Base-by-base conservation (phyloP, 257 asterid species). In the Primulina huaijiensis region DNA sequence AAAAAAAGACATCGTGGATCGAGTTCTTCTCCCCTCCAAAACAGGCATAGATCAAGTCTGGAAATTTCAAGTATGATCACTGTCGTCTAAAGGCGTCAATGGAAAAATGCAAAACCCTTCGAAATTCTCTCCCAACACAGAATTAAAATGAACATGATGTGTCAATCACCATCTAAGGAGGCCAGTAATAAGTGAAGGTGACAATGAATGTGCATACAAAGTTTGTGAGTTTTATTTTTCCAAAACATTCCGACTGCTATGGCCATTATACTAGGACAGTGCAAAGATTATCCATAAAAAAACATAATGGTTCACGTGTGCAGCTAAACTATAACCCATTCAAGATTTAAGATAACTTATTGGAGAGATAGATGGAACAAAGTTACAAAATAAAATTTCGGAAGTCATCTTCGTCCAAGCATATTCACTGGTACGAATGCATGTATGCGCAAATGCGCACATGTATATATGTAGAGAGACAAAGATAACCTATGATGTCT, bases 401-500 rank as follows among this genome's bases (percentile, higher is more conserved):
- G 8, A 43, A 43, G 52, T 43, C 12, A 43, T 43, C 53, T 43
- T 43, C 53, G 12, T 11, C 53, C 53, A 43, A 11, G 53, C 6
- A 43, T 43, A 11, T 43, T 43, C n/a, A 43, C n/a, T 11, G n/a
- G 21, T 21, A 11, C 23, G 50, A 33, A 38, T 8, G 50, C 50
- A 37, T 37, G 43, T 38, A 67, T 27, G 38, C 38, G 5, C 40
- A 57, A 12, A 75, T 19, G 72, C 46, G 69, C 57, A 29, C 35
- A 63, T 20, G 30, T 2, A 25, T 20, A 74, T n/a, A 33, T 16
- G 33, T 31, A 35, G 75, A 79, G 62, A 35, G 77, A 72, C 11
- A 55, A 76, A 65, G 78, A 69, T 78, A 58, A 90, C 98, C 99
- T 72, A 77, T 87, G 67, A 94, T 87, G 86, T 94, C 92, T 2